phyloP scores from a whole-genome alignment of 2,329 filamentous ascomycete species.

The Ophiognomonia clavigignenti-juglandacearum region DNA sequence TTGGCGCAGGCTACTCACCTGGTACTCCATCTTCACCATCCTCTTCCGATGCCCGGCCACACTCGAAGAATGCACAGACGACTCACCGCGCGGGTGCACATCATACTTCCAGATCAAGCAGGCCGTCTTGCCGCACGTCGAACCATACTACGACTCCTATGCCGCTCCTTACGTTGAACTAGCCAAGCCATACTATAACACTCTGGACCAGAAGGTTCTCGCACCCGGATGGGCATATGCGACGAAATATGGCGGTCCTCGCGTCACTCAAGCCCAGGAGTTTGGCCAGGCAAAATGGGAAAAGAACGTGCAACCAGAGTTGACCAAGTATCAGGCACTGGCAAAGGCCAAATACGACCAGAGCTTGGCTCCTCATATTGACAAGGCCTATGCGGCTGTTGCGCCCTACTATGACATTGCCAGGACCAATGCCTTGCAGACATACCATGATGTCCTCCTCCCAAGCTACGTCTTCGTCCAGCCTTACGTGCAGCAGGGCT shows the following conservation, averaged over 20 bases:
- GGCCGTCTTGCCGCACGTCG: conserved; percentile 64
- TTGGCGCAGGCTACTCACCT: conserved; percentile 63
- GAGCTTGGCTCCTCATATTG: conserved; percentile 68
- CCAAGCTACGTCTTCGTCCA: conserved; percentile 71
- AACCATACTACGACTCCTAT: conserved; percentile 83
- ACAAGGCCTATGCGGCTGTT: conserved; percentile 50
- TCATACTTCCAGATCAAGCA: conserved; percentile 69
- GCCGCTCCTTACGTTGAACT: conserved; percentile 76
- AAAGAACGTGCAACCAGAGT: conserved; percentile 68
- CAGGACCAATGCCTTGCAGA: conserved; percentile 57
- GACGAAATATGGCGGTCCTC: conserved; percentile 70
- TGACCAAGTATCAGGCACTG: conserved; percentile 59
- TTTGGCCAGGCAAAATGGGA: conserved; percentile 72
- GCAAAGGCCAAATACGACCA: conserved; percentile 64
- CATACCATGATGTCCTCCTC: conserved; percentile 67
- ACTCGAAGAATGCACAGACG: conserved; percentile 60
- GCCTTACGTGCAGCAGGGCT: conserved; percentile 69
- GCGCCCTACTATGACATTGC: conserved; percentile 70
- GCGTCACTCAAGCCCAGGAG: conserved; percentile 61
- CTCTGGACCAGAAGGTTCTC: conserved; percentile 59
- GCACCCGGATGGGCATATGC: conserved; percentile 63
- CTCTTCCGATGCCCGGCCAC: conserved; percentile 77
- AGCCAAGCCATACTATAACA: conserved; percentile 69
- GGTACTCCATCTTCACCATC: conserved; percentile 79
- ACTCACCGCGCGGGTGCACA: conserved; percentile 74